These are phyloP conservation scores for Diaporthe australafricana DNA, from an alignment of 2,329 filamentous ascomycete genomes.

Conservation along the genomic window DNA sequence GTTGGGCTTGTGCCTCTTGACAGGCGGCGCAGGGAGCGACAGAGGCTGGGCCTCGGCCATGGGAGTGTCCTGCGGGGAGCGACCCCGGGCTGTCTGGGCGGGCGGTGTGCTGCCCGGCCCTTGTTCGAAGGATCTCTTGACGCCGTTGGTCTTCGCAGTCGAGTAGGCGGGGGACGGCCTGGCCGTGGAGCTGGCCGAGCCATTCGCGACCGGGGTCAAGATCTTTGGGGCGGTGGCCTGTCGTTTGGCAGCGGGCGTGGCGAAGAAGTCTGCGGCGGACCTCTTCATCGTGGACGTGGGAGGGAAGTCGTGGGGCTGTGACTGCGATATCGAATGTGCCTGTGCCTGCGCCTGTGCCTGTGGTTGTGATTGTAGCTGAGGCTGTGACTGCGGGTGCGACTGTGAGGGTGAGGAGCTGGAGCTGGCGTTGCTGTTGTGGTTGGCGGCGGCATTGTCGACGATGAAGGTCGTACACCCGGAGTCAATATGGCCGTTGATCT, in stretches of 20 bases:
- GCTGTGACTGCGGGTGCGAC: slow-evolving; percentile 31
- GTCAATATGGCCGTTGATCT: slow-evolving; percentile 94
- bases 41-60: slow-evolving; percentile 42
- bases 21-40: slow-evolving; percentile 49
- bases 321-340: slow-evolving; percentile 33
- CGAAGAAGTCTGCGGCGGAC: slow-evolving; percentile 69
- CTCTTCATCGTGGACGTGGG: slow-evolving; percentile 62
- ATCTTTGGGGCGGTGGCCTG: slow-evolving; percentile 52
- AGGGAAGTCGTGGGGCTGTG: slow-evolving; percentile 10
- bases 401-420: slow-evolving; percentile 5
- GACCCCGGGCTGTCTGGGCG: slow-evolving; percentile 36
- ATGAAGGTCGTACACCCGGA: slow-evolving; percentile 80
- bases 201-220: slow-evolving; percentile 50
- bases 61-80: slow-evolving; percentile 39
- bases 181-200: slow-evolving; percentile 37
- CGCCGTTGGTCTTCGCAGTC: slow-evolving; percentile 47
- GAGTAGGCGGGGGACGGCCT: slow-evolving; percentile 15
- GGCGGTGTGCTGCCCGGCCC: slow-evolving; percentile 55
- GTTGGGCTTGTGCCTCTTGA: slow-evolving; percentile 76
- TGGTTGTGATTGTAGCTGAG: background rate
- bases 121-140: slow-evolving; percentile 66
- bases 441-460: slow-evolving; percentile 59
- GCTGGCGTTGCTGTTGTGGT: slow-evolving; percentile 47
- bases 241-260: slow-evolving; percentile 69
- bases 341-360: slow-evolving; percentile 44